Conservation (phyloP, 2,329 filamentous ascomycete genomes). For the Fusarium globosum region DNA sequence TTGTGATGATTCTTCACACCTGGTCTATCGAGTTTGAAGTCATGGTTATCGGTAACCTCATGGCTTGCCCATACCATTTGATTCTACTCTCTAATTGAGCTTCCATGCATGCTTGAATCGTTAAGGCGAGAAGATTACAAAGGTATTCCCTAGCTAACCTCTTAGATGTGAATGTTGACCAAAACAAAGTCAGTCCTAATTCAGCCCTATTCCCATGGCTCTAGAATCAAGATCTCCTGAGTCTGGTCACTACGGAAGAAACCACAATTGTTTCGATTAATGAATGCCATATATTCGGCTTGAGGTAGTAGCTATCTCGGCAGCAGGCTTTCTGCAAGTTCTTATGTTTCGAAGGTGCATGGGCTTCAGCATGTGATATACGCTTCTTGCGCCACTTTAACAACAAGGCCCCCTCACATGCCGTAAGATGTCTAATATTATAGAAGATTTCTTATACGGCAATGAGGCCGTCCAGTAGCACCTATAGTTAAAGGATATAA, state of each 20-base stretch:
- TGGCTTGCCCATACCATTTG: neutral
- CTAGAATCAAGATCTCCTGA: too few species aligned
- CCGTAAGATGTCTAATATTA: neutral
- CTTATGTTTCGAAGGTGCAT: neutral
- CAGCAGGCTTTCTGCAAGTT: neutral
- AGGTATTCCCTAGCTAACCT: neutral
- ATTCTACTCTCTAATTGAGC: neutral
- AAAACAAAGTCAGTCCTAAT: neutral
- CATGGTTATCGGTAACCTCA: fast-evolving
- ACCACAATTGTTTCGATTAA: fast-evolving
- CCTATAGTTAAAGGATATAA: neutral
- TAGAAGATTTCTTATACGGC: fast-evolving
- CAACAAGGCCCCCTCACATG: neutral
- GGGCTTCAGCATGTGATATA: neutral
- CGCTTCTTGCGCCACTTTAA: neutral
- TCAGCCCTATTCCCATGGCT: neutral
- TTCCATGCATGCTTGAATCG: neutral
- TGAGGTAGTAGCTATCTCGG: fast-evolving
- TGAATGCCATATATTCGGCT: fast-evolving
- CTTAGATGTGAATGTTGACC: neutral
- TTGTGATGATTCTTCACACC: neutral
- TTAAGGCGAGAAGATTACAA: neutral
- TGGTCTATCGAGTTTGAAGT: neutral
- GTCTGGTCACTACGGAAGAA: neutral
- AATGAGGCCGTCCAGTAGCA: fast-evolving